phyloP scores from a whole-genome alignment of 345 rosid species.

The Clausena lansium region DNA sequence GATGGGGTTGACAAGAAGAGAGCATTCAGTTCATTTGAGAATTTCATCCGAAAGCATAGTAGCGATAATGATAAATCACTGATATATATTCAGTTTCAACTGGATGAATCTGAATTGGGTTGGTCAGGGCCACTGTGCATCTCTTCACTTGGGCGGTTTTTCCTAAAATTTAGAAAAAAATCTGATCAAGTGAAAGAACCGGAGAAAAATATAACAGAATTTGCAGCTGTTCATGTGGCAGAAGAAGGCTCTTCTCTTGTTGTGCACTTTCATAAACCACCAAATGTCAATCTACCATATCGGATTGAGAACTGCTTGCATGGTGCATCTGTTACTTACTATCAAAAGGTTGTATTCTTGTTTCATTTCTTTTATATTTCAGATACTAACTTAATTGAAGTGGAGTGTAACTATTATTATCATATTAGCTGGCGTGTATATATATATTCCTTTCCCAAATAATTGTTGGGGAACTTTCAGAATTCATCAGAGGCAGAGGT shows the following conservation, averaged over 20 bases:
- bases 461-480: slow-evolving; percentile 40
- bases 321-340: slow-evolving; percentile 65
- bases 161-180: slow-evolving; percentile 72
- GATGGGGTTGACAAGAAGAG: slow-evolving; percentile 44
- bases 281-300: slow-evolving; percentile 67
- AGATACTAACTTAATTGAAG: slow-evolving; percentile 4
- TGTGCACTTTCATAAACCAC: slow-evolving; percentile 75
- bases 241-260: slow-evolving; percentile 85
- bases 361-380: slow-evolving; percentile 21
- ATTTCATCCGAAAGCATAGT: slow-evolving; percentile 75
- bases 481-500: slow-evolving; percentile 75
- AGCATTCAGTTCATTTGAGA: slow-evolving; percentile 76
- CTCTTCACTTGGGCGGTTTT: slow-evolving; percentile 80
- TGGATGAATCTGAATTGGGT: slow-evolving; percentile 49
- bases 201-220: slow-evolving; percentile 37
- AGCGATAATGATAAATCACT: slow-evolving; percentile 46
- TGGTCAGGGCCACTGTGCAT: slow-evolving; percentile 98
- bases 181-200: slow-evolving; percentile 41
- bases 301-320: slow-evolving; percentile 77
- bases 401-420: neutral
- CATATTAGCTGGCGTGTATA: neutral
- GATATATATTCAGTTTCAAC: slow-evolving; percentile 63
- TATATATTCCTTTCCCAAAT: neutral
- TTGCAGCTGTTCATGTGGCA: slow-evolving; percentile 71
- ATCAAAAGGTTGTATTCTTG: slow-evolving; percentile 72